Base-by-base conservation (phyloP, 1,284 basidiomycete species). In the Cutaneotrichosporon dermatis region DNA sequence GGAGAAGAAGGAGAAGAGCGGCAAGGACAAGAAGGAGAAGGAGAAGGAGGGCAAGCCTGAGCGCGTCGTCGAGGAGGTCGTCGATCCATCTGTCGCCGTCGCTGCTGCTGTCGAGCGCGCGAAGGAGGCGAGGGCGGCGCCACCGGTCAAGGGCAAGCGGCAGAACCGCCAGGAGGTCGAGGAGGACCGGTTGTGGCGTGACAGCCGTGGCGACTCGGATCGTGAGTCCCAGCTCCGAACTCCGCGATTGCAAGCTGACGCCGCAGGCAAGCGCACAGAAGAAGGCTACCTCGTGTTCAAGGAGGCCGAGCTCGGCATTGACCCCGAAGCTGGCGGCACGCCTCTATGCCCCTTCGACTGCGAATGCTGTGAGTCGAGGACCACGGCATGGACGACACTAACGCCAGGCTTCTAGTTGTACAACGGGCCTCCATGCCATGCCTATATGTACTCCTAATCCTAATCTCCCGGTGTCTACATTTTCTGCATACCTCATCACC, bases 231-330 rank as follows among this genome's bases (percentile, higher is more conserved):
- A 39, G 6, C 11, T 39, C 37, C 11, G 6, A 11, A 39, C 37
- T 39, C 11, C 11, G 6, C 37, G 8, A 4, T 12, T 33, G 33
- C 8, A 51, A 53, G 43, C 68, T 55, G 49, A 45, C 59, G 48
- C 2, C 12, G 51, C 71, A 92, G 91, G 89, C 60, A 84, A 84
- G 42, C 87, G 82, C 76, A 94, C 91, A 0, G 88, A 88, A 61
- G 91, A 94, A 74, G 92, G 91, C 0, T 93, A 84, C 80, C 75
- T 80, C 39, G 85, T 94, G 41, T 94, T 87, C 77, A 92, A 91
- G 73, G 91, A 92, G 75, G 88, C 87, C 66, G 91, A 93, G 68
- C 83, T 94, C 10, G 84, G 86, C 11, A 88, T 94, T 61, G 79
- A 82, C 56, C 81, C 84, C 56, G 81, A 84, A 63, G 88, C 87